These are phyloP conservation scores for Periglandula ipomoeae DNA, from an alignment of 2,329 filamentous ascomycete genomes.

Conservation along the genomic window DNA sequence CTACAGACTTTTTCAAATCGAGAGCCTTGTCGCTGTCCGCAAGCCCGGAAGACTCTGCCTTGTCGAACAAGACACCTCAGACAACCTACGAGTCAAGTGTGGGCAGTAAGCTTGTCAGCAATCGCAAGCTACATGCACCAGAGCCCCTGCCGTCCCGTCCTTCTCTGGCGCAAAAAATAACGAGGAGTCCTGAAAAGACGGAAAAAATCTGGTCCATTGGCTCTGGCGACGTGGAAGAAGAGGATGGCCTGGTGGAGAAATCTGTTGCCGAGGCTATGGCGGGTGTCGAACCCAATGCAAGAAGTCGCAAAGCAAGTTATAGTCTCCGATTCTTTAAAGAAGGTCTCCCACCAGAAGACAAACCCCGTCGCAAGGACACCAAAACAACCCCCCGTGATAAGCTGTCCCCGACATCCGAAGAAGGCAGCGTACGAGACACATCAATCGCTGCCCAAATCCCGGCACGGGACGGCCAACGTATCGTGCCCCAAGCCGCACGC, in stretches of 20 bases:
- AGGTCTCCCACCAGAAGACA: constrained; percentile 50
- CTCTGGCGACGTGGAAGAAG: constrained; percentile 36
- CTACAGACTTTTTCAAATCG: constrained; percentile 16
- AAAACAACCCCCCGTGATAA: constrained; percentile 30
- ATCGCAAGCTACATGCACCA: constrained; percentile 7
- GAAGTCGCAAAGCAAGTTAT: constrained; percentile 60
- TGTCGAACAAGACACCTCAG: constrained; percentile 14
- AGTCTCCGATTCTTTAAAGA: constrained; percentile 60
- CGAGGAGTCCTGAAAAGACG: constrained; percentile 44
- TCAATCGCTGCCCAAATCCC: not conserved
- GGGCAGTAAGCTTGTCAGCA: constrained; percentile 9
- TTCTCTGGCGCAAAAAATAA: constrained; percentile 33
- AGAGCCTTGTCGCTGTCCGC: constrained; percentile 17
- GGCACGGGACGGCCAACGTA: not conserved
- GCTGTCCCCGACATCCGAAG: constrained; percentile 27
- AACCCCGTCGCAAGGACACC: constrained; percentile 42
- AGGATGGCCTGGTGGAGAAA: constrained; percentile 52
- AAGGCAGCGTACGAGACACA: constrained; percentile 10
- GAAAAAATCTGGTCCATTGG: constrained; percentile 60
- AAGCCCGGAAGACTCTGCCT: constrained; percentile 18
- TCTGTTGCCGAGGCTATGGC: constrained; percentile 54
- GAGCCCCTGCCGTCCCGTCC: constrained; percentile 21
- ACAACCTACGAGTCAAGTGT: constrained; percentile 9
- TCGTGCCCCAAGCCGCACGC: not conserved
- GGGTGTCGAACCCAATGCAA: constrained; percentile 51